Conservation (phyloP, 2,329 filamentous ascomycete species). For the Alternaria solani region DNA sequence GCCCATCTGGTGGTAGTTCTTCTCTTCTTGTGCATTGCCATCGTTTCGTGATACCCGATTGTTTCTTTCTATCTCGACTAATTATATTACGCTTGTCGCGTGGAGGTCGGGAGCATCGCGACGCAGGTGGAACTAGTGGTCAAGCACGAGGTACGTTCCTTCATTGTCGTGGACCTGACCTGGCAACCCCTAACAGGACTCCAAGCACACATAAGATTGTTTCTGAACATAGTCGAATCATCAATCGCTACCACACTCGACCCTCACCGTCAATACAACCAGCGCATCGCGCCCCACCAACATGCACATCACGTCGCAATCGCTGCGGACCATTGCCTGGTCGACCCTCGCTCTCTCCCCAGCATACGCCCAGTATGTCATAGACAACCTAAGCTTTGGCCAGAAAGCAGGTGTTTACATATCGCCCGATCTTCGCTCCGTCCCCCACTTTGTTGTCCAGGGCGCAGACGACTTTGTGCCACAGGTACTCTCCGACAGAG, state of each 20-base stretch:
- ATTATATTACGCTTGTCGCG: slow-evolving; percentile 24
- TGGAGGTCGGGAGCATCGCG: slow-evolving; percentile 24
- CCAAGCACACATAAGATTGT: background rate
- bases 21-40: slow-evolving; percentile 25
- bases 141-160: slow-evolving; percentile 24
- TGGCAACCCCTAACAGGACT: background rate
- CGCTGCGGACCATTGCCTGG: slow-evolving; percentile 54
- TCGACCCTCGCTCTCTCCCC: slow-evolving; percentile 58
- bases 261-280: background rate
- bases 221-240: background rate
- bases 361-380: slow-evolving; percentile 69
- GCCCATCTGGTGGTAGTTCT: slow-evolving; percentile 31
- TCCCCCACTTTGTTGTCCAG: slow-evolving; percentile 64
- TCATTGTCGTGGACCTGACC: background rate
- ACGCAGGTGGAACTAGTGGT: slow-evolving; percentile 26
- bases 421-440: slow-evolving; percentile 65
- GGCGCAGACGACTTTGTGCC: slow-evolving; percentile 64
- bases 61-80: slow-evolving; percentile 15
- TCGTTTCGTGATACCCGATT: slow-evolving; percentile 41
- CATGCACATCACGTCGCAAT: slow-evolving; percentile 47
- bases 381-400: slow-evolving; percentile 81
- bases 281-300: slow-evolving; percentile 22
- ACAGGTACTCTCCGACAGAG: slow-evolving; percentile 80
- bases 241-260: background rate
- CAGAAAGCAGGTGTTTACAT: slow-evolving; percentile 69